Conservation (phyloP, 345 rosid genomes). For the thale cress (Arabidopsis thaliana) region TAIR10.1 NC_003076.8:22020001-22020500, state of each 20-base stretch:
- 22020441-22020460: neutral
- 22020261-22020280: neutral
- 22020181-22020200: neutral
- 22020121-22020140: neutral
- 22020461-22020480: too few relatives aligned
- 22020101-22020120: neutral
- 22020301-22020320: neutral
- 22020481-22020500: neutral
- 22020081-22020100: neutral
- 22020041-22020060: conserved; percentile 16
- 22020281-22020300: neutral
- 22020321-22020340: neutral
- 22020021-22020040: conserved; percentile 23
- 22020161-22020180: neutral
- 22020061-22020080: conserved; percentile 18
- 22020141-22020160: neutral
- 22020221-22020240: neutral
- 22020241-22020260: neutral
- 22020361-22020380: neutral
- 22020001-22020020: conserved; percentile 27
- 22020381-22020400: neutral
- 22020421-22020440: conserved; percentile 6
- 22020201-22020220: neutral
- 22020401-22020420: neutral
- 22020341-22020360: neutral